Percentiles rank a stretch among this genome's conserved stretches.
Conservation (phyloP, 2,329 filamentous ascomycete species). For the Epichloe bromicola region DNA sequence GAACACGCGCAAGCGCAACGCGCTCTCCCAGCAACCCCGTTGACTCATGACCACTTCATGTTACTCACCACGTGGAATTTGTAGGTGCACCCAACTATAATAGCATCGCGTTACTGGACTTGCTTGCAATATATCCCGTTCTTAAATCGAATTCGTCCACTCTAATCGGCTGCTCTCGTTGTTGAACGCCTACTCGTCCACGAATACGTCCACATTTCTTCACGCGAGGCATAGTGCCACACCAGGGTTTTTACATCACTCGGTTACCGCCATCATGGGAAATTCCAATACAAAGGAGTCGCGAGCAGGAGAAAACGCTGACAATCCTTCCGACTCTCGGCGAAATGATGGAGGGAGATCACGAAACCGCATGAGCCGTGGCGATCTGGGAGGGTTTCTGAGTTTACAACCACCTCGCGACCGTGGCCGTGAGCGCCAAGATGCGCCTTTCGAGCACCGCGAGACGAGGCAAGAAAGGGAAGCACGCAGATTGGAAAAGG, state of each 20-base stretch:
- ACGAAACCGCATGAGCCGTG: slow-evolving; percentile 23
- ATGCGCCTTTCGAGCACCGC: slow-evolving; percentile 47
- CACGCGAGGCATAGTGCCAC: too few relatives aligned
- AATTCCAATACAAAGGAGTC: slow-evolving; percentile 28
- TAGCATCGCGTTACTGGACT: neutral
- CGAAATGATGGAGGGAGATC: slow-evolving; percentile 11
- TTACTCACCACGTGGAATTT: neutral
- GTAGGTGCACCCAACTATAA: neutral
- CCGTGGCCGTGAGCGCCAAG: slow-evolving; percentile 19
- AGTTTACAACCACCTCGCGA: slow-evolving; percentile 28
- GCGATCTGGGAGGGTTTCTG: slow-evolving; percentile 33
- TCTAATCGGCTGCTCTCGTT: neutral
- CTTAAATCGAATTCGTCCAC: neutral
- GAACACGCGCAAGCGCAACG: neutral
- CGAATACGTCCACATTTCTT: neutral
- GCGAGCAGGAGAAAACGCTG: slow-evolving; percentile 16
- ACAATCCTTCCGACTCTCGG: slow-evolving; percentile 6
- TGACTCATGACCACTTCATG: neutral
- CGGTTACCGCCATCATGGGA: slow-evolving; percentile 17
- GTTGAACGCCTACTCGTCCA: neutral
- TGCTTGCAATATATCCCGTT: neutral
- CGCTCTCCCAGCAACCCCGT: neutral
- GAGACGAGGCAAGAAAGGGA: slow-evolving; percentile 90
- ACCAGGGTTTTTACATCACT: neutral
- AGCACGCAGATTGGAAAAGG: slow-evolving; percentile 70